phyloP scores from a whole-genome alignment of 176 grass and related monocot species.

The Tillandsia leiboldiana region DNA sequence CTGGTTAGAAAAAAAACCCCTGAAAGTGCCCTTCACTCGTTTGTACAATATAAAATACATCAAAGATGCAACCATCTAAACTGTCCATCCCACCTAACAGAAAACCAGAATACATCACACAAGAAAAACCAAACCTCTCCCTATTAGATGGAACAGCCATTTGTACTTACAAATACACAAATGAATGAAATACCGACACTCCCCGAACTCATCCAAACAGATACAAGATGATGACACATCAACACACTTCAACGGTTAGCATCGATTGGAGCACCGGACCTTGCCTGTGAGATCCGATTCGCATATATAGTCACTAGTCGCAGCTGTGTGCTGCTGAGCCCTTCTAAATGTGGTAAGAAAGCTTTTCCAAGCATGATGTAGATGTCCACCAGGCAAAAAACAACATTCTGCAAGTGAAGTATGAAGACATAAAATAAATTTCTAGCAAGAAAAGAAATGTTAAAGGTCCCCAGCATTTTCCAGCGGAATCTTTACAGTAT shows the following conservation, averaged over 20 bases:
- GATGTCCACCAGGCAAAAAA: constrained; percentile 66
- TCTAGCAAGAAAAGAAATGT: background rate
- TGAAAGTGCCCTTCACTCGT: background rate
- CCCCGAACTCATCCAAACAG: background rate
- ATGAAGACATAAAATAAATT: background rate
- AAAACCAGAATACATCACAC: background rate
- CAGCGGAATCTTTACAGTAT: no score
- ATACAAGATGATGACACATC: background rate
- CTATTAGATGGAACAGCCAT: background rate
- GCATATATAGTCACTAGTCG: constrained; percentile 44
- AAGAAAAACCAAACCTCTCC: background rate
- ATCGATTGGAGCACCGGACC: constrained; percentile 13
- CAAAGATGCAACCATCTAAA: background rate
- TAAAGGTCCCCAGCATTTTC: background rate
- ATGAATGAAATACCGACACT: background rate
- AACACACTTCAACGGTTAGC: background rate
- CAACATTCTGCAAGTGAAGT: constrained; percentile 36
- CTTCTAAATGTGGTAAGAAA: constrained; percentile 48
- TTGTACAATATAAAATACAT: background rate
- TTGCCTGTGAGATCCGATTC: constrained; percentile 40
- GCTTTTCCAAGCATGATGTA: constrained; percentile 69
- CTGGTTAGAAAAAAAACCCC: background rate
- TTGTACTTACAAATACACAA: constrained; percentile 1
- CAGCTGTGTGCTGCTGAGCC: constrained; percentile 30
- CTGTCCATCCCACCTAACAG: background rate